Evolutionary conservation across 2,329 filamentous ascomycete genomes (phyloP).

Genomic region (Xylaria hypoxylon): DNA sequence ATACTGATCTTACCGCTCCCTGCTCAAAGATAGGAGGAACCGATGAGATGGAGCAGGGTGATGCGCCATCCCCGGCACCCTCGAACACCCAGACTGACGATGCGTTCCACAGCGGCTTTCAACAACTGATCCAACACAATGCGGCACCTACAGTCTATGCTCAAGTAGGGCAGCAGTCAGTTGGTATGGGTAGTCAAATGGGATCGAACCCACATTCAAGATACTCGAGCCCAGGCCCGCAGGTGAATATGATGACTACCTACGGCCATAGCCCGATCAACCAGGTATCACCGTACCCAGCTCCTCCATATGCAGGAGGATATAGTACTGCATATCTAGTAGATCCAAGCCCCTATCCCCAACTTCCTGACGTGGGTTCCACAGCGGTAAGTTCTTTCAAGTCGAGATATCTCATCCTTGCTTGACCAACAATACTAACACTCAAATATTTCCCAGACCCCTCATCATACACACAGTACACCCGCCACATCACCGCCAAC

Average conservation of each 20-base stretch:
- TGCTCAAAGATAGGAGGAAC: constrained; percentile 25
- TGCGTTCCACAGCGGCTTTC: constrained; percentile 57
- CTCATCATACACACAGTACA: constrained; percentile 60
- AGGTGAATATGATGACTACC: constrained; percentile 42
- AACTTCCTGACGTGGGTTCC: constrained; percentile 45
- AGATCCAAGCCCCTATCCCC: constrained; percentile 47
- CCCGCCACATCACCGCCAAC: constrained; percentile 65
- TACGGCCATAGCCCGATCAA: constrained; percentile 49
- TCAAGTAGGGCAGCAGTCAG: constrained; percentile 42
- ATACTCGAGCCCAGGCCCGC: constrained; percentile 55
- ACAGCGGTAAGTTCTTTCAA: constrained; percentile 43
- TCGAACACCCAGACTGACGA: constrained; percentile 52
- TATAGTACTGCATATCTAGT: constrained; percentile 45
- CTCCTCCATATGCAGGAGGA: constrained; percentile 41
- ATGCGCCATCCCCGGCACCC: constrained; percentile 60
- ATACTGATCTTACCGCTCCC: background rate
- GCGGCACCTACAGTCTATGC: constrained; percentile 44
- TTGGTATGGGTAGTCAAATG: constrained; percentile 49
- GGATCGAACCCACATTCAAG: constrained; percentile 54
- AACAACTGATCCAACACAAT: constrained; percentile 60
- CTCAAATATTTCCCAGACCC: constrained; percentile 35
- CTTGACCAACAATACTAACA: constrained; percentile 20
- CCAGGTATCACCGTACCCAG: constrained; percentile 41
- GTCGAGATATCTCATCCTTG: background rate
- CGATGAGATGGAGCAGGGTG: constrained; percentile 48